phyloP scores from a whole-genome alignment of 2,329 filamentous ascomycete genomes.

The Alternaria rosae region DNA sequence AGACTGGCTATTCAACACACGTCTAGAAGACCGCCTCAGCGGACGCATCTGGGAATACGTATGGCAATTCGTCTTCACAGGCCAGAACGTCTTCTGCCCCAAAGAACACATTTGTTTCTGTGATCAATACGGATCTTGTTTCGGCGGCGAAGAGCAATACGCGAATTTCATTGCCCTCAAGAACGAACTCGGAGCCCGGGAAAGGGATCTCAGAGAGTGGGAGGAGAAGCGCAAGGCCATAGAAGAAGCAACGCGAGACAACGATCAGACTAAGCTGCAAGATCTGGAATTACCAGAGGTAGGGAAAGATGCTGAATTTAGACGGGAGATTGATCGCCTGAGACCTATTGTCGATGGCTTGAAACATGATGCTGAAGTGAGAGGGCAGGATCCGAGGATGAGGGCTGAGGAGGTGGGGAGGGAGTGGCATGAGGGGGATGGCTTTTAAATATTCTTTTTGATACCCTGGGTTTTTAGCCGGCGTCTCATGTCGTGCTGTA shows the following conservation, averaged over 20 bases:
- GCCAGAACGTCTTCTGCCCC: conserved; percentile 58
- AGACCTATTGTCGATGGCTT: conserved; percentile 52
- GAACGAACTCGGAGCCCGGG: conserved; percentile 51
- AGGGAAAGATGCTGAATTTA: conserved; percentile 55
- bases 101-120: conserved; percentile 67
- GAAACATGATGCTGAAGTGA: conserved; percentile 56
- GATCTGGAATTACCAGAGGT: conserved; percentile 48
- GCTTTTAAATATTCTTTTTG: conserved; percentile 52
- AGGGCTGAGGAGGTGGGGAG: conserved; percentile 63
- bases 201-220: conserved; percentile 54
- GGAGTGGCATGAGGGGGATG: conserved; percentile 63
- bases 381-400: conserved; percentile 60
- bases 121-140: conserved; percentile 69
- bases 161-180: conserved; percentile 58
- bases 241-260: conserved; percentile 39
- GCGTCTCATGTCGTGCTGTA: not conserved
- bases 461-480: not conserved
- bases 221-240: conserved; percentile 46
- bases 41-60: conserved; percentile 70
- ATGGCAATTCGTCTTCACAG: conserved; percentile 69
- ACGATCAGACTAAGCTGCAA: conserved; percentile 39
- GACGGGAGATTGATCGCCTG: conserved; percentile 54
- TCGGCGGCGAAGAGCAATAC: conserved; percentile 60
- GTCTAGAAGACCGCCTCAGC: conserved; percentile 62
- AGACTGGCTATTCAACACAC: conserved; percentile 67